A percentile compares a stretch with the other conserved stretches of the same genome.
phyloP scores from a whole-genome alignment of 2,329 filamentous ascomycete genomes.

The Didymella exigua region DNA sequence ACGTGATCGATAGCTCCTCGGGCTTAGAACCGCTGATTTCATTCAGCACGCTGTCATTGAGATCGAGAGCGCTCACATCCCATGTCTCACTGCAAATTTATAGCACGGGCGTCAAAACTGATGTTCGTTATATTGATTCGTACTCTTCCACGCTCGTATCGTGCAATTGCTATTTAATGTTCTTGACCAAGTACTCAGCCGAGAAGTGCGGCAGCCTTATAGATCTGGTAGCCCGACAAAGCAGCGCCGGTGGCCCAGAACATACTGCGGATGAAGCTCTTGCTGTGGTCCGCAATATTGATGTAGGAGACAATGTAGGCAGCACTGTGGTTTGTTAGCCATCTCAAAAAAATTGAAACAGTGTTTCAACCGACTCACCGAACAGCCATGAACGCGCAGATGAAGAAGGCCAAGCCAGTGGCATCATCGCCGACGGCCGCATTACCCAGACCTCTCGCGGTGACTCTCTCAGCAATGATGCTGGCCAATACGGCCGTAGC shows the following conservation, averaged over 20 bases:
- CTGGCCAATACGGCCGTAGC: slow-evolving; percentile 31
- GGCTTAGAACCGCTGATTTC: too few relatives aligned
- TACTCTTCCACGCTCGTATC: too few relatives aligned
- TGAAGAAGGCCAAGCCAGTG: slow-evolving; percentile 29
- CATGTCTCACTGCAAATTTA: too few relatives aligned
- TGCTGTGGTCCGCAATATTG: slow-evolving; percentile 24
- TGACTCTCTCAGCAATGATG: slow-evolving; percentile 31
- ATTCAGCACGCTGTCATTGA: too few relatives aligned
- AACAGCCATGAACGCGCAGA: slow-evolving; percentile 26
- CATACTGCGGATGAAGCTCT: slow-evolving; percentile 28
- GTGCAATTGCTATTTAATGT: neutral
- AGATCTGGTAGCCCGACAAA: slow-evolving; percentile 27
- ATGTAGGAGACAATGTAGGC: slow-evolving; percentile 31
- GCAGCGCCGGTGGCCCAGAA: slow-evolving; percentile 22
- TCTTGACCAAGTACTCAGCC: neutral
- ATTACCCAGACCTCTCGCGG: slow-evolving; percentile 19
- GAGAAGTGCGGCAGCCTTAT: slow-evolving; percentile 30
- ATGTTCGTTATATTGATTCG: too few relatives aligned
- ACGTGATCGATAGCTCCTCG: too few relatives aligned
- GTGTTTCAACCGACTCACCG: slow-evolving; percentile 1
- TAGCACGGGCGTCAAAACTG: too few relatives aligned
- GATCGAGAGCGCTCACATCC: too few relatives aligned
- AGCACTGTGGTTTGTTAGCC: slow-evolving; percentile 1
- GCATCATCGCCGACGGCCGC: slow-evolving; percentile 20
- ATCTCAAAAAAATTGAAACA: neutral